Evolutionary conservation across 768 basidiomycete species (phyloP), one percentile per base, ranked within the genome.

Genomic region (Sarcodon sp.): DNA sequence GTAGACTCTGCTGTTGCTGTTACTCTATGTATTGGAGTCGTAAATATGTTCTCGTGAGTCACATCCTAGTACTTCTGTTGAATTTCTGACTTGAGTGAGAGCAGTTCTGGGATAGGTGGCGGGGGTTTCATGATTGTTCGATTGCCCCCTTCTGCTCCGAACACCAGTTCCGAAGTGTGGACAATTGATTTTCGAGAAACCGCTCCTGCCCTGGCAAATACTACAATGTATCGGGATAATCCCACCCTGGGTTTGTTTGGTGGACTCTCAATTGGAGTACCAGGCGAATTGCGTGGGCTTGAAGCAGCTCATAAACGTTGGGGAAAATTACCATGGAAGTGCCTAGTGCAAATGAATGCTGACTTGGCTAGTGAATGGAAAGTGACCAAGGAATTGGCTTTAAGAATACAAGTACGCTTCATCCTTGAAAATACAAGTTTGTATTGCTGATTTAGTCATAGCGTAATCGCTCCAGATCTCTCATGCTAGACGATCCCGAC

Each of bases 161-260:
- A 65, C 33, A 62, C 56, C 6, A 52, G 60, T 11, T 85, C 84
- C 33, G 69, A 81, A 56, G 80, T 80, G 35, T 83, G 71, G 61
- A 76, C 73, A 10, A 72, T 97, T 45, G 88, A 97, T 66, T 97
- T 89, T 61, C 77, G 94, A 38, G 94, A 97, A 64, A 82, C 78
- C 0, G 89, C 86, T 1, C 90, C 94, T 0, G 74, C 72, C 0
- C 62, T 76, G 33, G 70, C 90, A 5, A 85, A 83, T 58, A 61
- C 69, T 36, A 79, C 79, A 4, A 97, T 97, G 92, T 97, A 78
- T 64, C 56, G 64, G 33, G 64, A 70, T 10, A 61, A 79, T 38
- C 69, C 85, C 3, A 53, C 60, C 4, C 65, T 69, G 2, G 70
- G 88, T 12, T 68, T 56, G 49, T 78, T 71, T 49, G 94, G 96